Conservation (phyloP, 2,329 filamentous ascomycete genomes). For the Microcera coccophila region DNA sequence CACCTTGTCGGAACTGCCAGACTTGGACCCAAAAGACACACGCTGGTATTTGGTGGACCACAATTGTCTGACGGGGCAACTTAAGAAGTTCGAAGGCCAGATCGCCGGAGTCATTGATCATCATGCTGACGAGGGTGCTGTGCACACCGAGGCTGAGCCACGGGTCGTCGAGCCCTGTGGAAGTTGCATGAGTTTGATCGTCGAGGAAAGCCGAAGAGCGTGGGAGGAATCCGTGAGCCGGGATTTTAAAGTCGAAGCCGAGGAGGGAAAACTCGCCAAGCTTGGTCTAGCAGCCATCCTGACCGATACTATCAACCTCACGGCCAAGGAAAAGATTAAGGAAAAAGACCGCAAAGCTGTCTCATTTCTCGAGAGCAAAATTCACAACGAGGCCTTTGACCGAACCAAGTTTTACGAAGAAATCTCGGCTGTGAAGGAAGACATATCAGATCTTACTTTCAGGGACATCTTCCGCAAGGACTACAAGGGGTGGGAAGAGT, state of each 20-base stretch:
- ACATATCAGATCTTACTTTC: conserved; percentile 58
- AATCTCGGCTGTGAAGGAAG: conserved; percentile 62
- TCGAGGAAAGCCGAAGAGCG: conserved; percentile 51
- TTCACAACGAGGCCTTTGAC: conserved; percentile 45
- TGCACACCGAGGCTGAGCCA: conserved; percentile 47
- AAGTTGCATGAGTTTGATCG: conserved; percentile 69
- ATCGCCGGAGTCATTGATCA: conserved; percentile 72
- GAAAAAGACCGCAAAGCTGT: conserved; percentile 57
- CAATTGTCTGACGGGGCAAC: conserved; percentile 63
- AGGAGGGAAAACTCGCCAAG: conserved; percentile 59
- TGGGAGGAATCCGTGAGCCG: conserved; percentile 52
- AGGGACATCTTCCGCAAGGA: conserved; percentile 73
- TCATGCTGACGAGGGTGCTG: conserved; percentile 65
- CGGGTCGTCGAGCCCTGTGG: conserved; percentile 63
- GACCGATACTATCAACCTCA: conserved; percentile 67
- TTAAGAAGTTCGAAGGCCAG: conserved; percentile 49
- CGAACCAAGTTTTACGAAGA: conserved; percentile 54
- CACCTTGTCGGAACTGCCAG: conserved; percentile 52
- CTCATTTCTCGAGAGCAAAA: conserved; percentile 52
- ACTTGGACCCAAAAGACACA: conserved; percentile 52
- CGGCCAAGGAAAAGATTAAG: conserved; percentile 61
- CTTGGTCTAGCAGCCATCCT: conserved; percentile 68
- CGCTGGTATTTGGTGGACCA: conserved; percentile 76
- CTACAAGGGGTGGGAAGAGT: conserved; percentile 74
- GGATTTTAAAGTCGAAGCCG: conserved; percentile 22